Conservation (phyloP, 1,284 basidiomycete species). For the Tilletia horrida region DNA sequence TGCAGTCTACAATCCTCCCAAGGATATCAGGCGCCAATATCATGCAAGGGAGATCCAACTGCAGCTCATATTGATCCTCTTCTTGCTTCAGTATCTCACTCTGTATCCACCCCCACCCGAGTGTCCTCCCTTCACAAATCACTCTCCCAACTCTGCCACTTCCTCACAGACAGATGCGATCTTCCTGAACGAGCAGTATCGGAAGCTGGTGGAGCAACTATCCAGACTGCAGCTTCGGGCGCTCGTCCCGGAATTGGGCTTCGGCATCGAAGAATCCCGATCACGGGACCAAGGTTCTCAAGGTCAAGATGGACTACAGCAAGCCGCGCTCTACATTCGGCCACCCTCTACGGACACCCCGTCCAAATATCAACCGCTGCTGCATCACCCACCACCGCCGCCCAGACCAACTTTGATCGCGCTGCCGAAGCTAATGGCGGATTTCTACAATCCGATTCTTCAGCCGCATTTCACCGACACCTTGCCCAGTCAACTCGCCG, state of each 20-base stretch:
- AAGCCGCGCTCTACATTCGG: neutral
- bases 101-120: neutral
- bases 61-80: slow-evolving; percentile 6
- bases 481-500: neutral
- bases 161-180: neutral
- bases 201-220: neutral
- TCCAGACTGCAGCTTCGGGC: neutral
- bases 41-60: slow-evolving; percentile 4
- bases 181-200: neutral
- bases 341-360: neutral
- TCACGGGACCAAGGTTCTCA: neutral
- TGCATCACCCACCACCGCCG: neutral
- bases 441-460: neutral
- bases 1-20: neutral
- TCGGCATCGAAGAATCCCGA: neutral
- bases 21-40: neutral
- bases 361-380: neutral
- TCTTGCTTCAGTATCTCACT: neutral
- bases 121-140: neutral
- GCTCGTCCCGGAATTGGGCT: neutral
- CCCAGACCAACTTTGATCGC: neutral
- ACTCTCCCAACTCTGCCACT: neutral
- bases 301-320: neutral
- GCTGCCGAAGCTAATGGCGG: neutral
- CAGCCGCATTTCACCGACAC: neutral